Conservation (phyloP, 352 stramenopile genomes). For the Pythium plurisporium region DNA sequence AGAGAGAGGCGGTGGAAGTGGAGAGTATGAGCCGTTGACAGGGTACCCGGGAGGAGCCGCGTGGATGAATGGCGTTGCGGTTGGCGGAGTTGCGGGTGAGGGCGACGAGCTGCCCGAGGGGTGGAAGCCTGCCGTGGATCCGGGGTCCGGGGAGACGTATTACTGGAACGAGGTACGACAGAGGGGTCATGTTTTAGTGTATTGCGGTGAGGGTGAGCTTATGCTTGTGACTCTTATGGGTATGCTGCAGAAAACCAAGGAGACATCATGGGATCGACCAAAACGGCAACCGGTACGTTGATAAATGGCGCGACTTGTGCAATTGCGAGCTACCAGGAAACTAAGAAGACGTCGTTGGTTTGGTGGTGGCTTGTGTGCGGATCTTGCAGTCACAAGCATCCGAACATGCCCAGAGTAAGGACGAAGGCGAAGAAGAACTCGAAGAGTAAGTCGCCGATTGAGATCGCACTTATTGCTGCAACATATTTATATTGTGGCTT, state of each 20-base stretch:
- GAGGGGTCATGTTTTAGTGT: too few species aligned
- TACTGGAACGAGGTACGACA: slow-evolving; percentile 82
- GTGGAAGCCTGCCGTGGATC: slow-evolving; percentile 55
- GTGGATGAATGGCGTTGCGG: background rate
- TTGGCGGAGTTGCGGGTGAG: background rate
- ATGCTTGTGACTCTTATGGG: background rate
- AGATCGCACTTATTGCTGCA: background rate
- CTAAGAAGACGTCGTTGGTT: too few species aligned
- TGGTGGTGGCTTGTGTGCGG: background rate
- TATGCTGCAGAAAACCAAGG: slow-evolving; percentile 51
- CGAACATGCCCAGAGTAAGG: background rate
- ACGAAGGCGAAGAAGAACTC: slow-evolving; percentile 4
- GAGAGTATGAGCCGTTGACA: background rate
- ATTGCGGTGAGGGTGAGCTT: too few species aligned
- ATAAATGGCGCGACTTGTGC: background rate
- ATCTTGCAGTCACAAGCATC: background rate
- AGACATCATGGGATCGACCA: slow-evolving; percentile 72
- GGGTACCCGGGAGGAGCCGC: background rate
- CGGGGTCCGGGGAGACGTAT: slow-evolving; percentile 51
- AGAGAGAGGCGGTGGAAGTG: background rate
- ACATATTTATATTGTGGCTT: background rate
- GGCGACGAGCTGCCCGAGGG: slow-evolving; percentile 25
- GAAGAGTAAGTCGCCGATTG: slow-evolving; percentile 12
- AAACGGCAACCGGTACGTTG: background rate
- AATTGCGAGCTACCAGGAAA: background rate